These are phyloP conservation scores for Fusarium denticulatum DNA, from an alignment of 2,329 filamentous ascomycete species.

Conservation along the genomic window DNA sequence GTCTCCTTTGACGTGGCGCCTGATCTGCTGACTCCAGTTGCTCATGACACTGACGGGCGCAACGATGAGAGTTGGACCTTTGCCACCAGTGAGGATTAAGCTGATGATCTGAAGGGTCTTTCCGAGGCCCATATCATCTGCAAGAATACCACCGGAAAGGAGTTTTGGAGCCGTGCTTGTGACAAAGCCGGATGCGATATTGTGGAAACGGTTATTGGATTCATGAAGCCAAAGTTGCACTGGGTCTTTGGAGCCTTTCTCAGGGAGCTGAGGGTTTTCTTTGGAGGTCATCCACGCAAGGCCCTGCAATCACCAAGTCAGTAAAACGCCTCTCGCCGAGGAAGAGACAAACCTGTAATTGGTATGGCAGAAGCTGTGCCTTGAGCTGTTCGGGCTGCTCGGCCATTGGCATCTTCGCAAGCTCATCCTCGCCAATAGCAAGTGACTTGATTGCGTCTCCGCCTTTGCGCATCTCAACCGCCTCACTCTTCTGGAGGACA, in stretches of 20 bases:
- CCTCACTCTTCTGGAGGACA: constrained; percentile 72
- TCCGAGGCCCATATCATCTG: constrained; percentile 90
- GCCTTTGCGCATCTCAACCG: constrained; percentile 72
- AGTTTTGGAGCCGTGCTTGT: constrained; percentile 67
- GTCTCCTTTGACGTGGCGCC: constrained; percentile 74
- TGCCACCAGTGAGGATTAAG: constrained; percentile 69
- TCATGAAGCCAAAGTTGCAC: constrained; percentile 82
- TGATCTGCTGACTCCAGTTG: constrained; percentile 86
- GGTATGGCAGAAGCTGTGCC: constrained; percentile 80
- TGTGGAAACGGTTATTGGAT: constrained; percentile 63
- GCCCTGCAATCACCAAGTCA: constrained; percentile 62
- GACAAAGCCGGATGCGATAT: constrained; percentile 69
- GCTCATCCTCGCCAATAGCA: constrained; percentile 74
- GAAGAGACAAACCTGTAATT: constrained; percentile 63
- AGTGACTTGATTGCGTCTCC: constrained; percentile 74
- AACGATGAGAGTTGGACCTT: constrained; percentile 78
- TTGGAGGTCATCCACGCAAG: constrained; percentile 83
- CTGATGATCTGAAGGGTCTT: constrained; percentile 91
- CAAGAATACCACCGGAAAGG: constrained; percentile 83
- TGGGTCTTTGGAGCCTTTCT: constrained; percentile 63
- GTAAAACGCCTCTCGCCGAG: neutral
- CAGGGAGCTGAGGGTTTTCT: constrained; percentile 75
- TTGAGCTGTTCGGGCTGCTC: constrained; percentile 72
- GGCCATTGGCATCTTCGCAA: constrained; percentile 78
- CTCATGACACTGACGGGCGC: constrained; percentile 88